phyloP scores from a whole-genome alignment of 2,329 filamentous ascomycete genomes.

The Fusarium liriodendri region DNA sequence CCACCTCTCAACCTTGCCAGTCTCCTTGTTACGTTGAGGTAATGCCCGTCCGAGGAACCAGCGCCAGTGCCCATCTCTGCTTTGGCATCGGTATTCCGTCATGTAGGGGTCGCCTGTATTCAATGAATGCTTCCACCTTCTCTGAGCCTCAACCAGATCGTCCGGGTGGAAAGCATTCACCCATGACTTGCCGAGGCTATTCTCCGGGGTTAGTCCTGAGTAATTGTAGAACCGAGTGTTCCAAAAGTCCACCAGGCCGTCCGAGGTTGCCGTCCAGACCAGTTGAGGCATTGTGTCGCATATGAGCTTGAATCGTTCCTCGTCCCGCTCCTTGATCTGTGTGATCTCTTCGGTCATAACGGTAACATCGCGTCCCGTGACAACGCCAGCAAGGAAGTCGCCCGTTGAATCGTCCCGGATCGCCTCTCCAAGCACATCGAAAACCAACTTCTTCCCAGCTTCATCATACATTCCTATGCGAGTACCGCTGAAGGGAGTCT shows the following conservation, averaged over 20 bases:
- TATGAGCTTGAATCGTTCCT: constrained; percentile 79
- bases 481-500: constrained; percentile 67
- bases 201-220: constrained; percentile 73
- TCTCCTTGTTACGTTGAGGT: constrained; percentile 73
- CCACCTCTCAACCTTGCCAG: constrained; percentile 80
- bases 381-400: constrained; percentile 79
- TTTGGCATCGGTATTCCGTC: constrained; percentile 77
- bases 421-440: constrained; percentile 74
- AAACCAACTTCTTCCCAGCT: constrained; percentile 65
- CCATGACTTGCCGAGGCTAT: constrained; percentile 74
- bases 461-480: constrained; percentile 73
- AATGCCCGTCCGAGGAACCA: constrained; percentile 83
- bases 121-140: constrained; percentile 71
- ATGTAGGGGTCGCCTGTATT: constrained; percentile 75
- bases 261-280: constrained; percentile 78
- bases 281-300: constrained; percentile 79
- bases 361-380: constrained; percentile 80
- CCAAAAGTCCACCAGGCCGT: constrained; percentile 78
- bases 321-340: constrained; percentile 76
- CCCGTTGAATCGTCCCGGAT: constrained; percentile 74
- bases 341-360: constrained; percentile 75
- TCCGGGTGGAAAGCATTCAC: constrained; percentile 75
- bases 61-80: constrained; percentile 75
- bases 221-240: constrained; percentile 84
- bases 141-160: constrained; percentile 67